A percentile compares a stretch with the other conserved stretches of the same genome.
Conservation (phyloP, 176 grass and related monocot genomes). For the Neostapfia colusana region DNA sequence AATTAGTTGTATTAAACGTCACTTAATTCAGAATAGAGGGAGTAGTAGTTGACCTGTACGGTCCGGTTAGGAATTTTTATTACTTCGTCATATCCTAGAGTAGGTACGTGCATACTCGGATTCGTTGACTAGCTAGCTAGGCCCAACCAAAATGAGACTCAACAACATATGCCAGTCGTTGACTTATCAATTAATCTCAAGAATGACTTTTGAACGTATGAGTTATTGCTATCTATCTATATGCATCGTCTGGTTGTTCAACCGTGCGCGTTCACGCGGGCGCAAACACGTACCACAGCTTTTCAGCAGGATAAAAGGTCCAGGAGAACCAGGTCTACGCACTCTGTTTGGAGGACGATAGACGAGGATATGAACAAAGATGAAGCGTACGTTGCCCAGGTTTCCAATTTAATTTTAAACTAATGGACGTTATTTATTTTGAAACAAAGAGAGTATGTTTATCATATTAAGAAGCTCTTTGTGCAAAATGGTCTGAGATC, state of each 20-base stretch:
- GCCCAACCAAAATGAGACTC: background rate
- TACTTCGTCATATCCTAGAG: too few relatives aligned
- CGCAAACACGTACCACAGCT: background rate
- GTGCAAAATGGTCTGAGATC: background rate
- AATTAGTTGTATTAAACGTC: too few relatives aligned
- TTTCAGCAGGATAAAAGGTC: background rate
- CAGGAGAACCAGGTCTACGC: background rate
- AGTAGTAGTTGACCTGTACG: background rate
- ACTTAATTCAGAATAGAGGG: too few relatives aligned
- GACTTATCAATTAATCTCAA: too few relatives aligned
- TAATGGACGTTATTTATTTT: too few relatives aligned
- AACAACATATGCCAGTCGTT: too few relatives aligned
- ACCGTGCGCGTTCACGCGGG: background rate
- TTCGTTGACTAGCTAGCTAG: background rate
- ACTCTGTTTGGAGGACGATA: background rate
- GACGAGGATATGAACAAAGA: background rate
- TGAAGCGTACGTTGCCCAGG: background rate
- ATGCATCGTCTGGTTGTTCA: background rate
- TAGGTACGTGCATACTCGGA: background rate
- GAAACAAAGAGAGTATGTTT: too few relatives aligned
- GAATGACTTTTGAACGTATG: background rate
- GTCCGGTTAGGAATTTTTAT: background rate
- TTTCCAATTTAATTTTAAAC: background rate
- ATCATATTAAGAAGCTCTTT: background rate
- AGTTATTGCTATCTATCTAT: background rate